These are phyloP conservation scores for Medicago truncatula DNA, from an alignment of 306 rosid genomes.

Conservation along the genomic window DNA sequence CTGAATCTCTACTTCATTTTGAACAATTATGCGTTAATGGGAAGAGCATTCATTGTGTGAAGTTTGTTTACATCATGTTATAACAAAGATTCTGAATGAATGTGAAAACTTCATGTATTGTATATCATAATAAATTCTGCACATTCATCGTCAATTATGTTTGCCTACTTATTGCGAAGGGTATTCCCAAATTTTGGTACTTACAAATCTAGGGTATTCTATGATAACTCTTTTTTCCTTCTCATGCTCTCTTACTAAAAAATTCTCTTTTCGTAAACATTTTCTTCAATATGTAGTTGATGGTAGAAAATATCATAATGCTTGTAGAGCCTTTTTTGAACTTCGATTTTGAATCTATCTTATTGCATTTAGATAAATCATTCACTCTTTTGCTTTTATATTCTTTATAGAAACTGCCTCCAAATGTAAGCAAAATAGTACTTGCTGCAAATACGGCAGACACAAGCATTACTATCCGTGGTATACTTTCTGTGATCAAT, in stretches of 20 bases:
- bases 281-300: neutral
- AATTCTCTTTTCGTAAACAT: too few species aligned
- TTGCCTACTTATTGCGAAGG: neutral
- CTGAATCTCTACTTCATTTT: neutral
- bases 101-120: neutral
- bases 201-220: neutral
- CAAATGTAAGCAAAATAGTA: too few species aligned
- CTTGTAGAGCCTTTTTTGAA: neutral
- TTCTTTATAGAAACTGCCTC: too few species aligned
- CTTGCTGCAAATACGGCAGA: too few species aligned
- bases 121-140: neutral
- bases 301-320: conserved; percentile 3
- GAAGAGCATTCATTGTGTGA: neutral
- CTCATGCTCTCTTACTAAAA: too few species aligned
- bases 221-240: neutral
- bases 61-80: neutral
- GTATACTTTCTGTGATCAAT: too few species aligned
- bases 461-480: too few species aligned
- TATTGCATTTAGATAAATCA: neutral
- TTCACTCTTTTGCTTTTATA: too few species aligned
- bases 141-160: neutral
- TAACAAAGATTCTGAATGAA: neutral
- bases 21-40: neutral
- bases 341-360: neutral
- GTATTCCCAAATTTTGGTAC: neutral